Evolutionary conservation across 306 rosid genomes (phyloP).

Genomic region (Cotoneaster glaucophyllus): DNA sequence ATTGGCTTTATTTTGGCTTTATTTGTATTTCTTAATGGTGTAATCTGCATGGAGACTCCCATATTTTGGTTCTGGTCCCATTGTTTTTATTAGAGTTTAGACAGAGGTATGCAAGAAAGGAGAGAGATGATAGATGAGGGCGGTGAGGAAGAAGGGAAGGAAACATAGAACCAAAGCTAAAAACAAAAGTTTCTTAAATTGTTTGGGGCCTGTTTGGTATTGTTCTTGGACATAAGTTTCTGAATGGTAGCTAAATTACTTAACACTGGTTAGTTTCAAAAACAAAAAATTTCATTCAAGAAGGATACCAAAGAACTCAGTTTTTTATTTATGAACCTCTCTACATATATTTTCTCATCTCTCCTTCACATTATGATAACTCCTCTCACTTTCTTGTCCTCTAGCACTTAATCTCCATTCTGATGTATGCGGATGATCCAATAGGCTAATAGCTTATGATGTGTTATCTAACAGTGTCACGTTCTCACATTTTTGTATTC

Average conservation of each 20-base stretch:
- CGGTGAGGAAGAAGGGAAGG: background rate
- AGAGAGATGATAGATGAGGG: background rate
- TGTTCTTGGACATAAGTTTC: no score
- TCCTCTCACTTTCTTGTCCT: background rate
- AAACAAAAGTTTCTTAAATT: background rate
- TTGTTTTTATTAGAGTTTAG: background rate
- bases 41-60: background rate
- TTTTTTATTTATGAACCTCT: background rate
- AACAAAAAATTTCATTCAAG: no score
- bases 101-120: background rate
- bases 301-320: no score
- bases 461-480: background rate
- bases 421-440: background rate
- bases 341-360: background rate
- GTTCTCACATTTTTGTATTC: conserved; percentile 24
- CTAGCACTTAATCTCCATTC: background rate
- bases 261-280: no score
- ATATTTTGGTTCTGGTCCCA: background rate
- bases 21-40: background rate
- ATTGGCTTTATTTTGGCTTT: background rate
- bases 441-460: background rate
- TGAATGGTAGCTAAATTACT: no score
- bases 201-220: background rate
- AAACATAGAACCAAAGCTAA: background rate
- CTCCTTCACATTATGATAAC: background rate